phyloP scores from a whole-genome alignment of 1,284 basidiomycete genomes.

The Melampsora abietis-canadensis region DNA sequence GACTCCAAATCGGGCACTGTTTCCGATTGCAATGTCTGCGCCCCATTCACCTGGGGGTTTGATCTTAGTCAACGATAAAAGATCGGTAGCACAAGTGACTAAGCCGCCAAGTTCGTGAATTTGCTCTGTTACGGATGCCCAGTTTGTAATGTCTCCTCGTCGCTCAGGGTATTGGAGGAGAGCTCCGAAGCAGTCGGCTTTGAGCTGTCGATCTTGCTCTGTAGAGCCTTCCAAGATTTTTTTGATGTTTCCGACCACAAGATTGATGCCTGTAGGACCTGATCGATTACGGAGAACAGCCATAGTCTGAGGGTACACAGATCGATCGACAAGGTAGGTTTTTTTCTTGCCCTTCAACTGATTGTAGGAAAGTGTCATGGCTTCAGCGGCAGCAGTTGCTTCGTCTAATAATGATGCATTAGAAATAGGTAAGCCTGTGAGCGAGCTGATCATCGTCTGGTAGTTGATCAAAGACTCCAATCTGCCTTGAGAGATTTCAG shows the following conservation, averaged over 20 bases:
- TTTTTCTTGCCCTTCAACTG: constrained; percentile 67
- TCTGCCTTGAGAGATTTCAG: constrained; percentile 89
- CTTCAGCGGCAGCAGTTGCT: constrained; percentile 88
- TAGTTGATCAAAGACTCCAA: constrained; percentile 95
- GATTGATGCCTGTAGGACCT: constrained; percentile 79
- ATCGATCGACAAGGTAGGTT: constrained; percentile 76
- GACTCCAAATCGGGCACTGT: constrained; percentile 90
- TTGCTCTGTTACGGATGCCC: constrained; percentile 64
- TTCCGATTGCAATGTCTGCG: constrained; percentile 91
- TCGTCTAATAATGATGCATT: constrained; percentile 76
- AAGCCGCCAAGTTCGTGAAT: constrained; percentile 75
- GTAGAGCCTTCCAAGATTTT: constrained; percentile 57
- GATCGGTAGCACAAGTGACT: constrained; percentile 82
- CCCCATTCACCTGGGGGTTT: constrained; percentile 98
- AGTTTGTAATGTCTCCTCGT: constrained; percentile 79
- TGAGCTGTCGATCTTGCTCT: constrained; percentile 56
- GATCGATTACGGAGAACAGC: constrained; percentile 81
- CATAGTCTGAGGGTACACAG: constrained; percentile 79
- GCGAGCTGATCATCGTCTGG: constrained; percentile 91
- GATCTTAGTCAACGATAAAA: constrained; percentile 86
- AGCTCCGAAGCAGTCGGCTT: constrained; percentile 72
- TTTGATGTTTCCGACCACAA: constrained; percentile 66
- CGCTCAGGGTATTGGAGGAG: constrained; percentile 85
- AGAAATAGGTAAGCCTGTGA: constrained; percentile 90
- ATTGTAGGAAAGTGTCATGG: constrained; percentile 77